Evolutionary conservation across 345 rosid species (phyloP).

Genomic region (Litchi chinensis): DNA sequence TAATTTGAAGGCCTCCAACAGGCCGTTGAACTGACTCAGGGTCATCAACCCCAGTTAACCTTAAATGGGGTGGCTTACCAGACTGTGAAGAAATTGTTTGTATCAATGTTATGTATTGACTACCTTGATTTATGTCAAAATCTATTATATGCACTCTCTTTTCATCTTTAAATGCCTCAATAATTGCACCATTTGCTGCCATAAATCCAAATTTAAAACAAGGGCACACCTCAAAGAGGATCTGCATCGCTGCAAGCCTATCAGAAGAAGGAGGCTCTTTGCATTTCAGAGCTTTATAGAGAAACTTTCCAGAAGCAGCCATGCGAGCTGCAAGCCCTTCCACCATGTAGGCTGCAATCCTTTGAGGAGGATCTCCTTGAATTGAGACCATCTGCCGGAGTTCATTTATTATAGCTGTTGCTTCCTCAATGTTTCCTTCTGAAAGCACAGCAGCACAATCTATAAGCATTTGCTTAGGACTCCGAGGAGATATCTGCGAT

Average conservation of each 20-base stretch:
- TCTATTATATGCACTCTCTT: conserved; percentile 81
- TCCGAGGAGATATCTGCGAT: conserved; percentile 48
- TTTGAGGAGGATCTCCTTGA: conserved; percentile 92
- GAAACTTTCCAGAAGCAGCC: conserved; percentile 85
- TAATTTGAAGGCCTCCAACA: conserved; percentile 67
- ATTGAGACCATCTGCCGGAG: conserved; percentile 81
- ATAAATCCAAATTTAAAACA: conserved; percentile 93
- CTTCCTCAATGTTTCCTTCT: conserved; percentile 66
- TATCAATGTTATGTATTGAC: conserved; percentile 86
- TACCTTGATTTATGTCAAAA: conserved; percentile 95
- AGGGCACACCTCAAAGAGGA: conserved; percentile 95
- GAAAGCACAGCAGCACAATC: conserved; percentile 73
- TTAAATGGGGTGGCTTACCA: conserved; percentile 57
- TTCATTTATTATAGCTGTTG: conserved; percentile 63
- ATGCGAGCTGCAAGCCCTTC: conserved; percentile 97
- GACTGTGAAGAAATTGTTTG: conserved; percentile 55
- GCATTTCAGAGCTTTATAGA: conserved; percentile 89
- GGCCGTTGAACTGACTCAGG: conserved; percentile 95
- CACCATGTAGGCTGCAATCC: conserved; percentile 97
- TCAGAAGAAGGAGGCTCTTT: conserved; percentile 96
- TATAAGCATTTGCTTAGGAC: conserved; percentile 74
- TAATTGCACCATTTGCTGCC: conserved; percentile 87
- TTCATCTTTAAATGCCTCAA: conserved; percentile 75
- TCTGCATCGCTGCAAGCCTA: conserved; percentile 98
- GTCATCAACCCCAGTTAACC: conserved; percentile 91